Evolutionary conservation across 2,329 filamentous ascomycete species (phyloP), one percentile per base, ranked within the genome.

Genomic region (Aspergillus fischeri): DNA sequence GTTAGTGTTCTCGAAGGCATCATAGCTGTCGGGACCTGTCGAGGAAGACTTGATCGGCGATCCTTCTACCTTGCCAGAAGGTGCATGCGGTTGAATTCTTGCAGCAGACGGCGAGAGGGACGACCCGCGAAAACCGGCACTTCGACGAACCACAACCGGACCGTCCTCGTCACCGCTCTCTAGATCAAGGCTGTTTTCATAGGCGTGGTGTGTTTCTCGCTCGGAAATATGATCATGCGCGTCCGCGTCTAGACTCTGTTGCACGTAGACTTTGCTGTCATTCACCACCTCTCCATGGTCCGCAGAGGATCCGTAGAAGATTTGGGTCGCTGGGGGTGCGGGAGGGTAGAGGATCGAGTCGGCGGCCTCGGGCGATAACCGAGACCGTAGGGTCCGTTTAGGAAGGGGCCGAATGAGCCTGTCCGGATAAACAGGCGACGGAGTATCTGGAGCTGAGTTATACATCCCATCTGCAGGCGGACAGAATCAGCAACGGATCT

Each of bases 1-100:
- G 74, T 96, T 97, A 38, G 91, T 96, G 68, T 97, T 97, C 75
- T 99, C 94, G 67, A 97, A 96, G 6, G 91, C 94, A 73, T 99
- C 94, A 73, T 97, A 97, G 14, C 92, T 92, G 72, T 97, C 93
- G 10, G 88, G 89, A 4, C 87, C 88, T 5, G 84, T 82, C 25
- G 87, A 86, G 11, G 90, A 91, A 47, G 82, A 83, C 51, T 87
- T 74, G 54, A 60, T 63, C 54, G 68, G 70, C 44, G 61, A 61
- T 10, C 60, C 61, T 54, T 69, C 68, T 51, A 63, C 63, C 61
- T 65, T 71, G 58, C 63, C 63, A n/a, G 64, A 56, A 50, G 67
- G 65, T 44, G 60, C 58, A 45, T 66, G 66, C 27, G 62, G 66
- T 51, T 66, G 70, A 52, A 65, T 59, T 54, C 63, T 65, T 49